Percentiles rank a stretch among this genome's conserved stretches.
Evolutionary conservation across 495 filamentous ascomycete species (phyloP).

Genomic region (Lasiosphaeris hirsuta): DNA sequence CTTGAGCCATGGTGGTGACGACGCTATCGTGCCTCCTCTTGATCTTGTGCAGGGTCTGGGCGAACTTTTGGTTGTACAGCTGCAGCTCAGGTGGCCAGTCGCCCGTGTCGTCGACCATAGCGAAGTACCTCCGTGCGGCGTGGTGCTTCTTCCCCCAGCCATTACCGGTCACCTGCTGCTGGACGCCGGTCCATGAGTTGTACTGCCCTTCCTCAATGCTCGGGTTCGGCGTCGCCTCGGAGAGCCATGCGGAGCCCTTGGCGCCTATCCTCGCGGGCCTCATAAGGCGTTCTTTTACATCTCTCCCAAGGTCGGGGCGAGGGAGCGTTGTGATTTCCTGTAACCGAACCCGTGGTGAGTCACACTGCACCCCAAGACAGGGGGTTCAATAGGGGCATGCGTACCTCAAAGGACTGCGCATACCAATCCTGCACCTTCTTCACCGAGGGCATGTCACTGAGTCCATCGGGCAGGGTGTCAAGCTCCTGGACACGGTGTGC

Average conservation of each 20-base stretch:
- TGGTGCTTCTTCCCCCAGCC: conserved; percentile 51
- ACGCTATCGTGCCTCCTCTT: conserved; percentile 96
- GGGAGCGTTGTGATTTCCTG: conserved; percentile 89
- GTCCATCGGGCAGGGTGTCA: conserved; percentile 86
- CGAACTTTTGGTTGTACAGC: conserved; percentile 89
- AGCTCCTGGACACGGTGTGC: conserved; percentile 96
- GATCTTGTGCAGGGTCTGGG: conserved; percentile 80
- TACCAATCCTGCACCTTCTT: conserved; percentile 96
- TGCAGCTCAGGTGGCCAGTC: conserved; percentile 95
- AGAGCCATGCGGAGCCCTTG: conserved; percentile 61
- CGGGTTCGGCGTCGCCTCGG: conserved; percentile 82
- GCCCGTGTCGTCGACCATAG: conserved; percentile 78
- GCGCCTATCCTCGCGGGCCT: conserved; percentile 63
- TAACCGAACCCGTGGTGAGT: conserved; percentile 19
- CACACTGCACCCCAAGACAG: conserved; percentile 8
- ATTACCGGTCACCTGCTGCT: conserved; percentile 34
- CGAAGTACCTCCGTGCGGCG: conserved; percentile 75
- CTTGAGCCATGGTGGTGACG: conserved; percentile 92
- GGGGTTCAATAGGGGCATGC: conserved; percentile 16
- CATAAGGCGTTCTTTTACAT: conserved; percentile 75
- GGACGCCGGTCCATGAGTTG: conserved; percentile 60
- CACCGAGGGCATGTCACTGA: conserved; percentile 98
- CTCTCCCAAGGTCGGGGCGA: conserved; percentile 68
- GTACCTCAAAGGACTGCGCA: conserved; percentile 97
- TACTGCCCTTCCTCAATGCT: conserved; percentile 87